Conservation (phyloP, 345 rosid genomes). For the Eutrema japonicum region DNA sequence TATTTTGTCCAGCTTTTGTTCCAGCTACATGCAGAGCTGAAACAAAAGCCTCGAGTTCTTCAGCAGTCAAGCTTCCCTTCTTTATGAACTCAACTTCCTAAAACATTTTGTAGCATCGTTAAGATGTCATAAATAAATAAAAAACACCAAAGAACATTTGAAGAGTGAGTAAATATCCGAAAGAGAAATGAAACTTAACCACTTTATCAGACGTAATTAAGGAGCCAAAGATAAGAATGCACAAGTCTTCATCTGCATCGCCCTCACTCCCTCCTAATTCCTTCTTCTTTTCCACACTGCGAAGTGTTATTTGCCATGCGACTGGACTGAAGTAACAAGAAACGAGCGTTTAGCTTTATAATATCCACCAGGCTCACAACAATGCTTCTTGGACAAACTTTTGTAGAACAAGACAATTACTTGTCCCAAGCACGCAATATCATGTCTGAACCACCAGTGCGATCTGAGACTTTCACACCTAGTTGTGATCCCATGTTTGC, state of each 20-base stretch:
- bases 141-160: not conserved
- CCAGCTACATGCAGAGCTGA: conserved; percentile 74
- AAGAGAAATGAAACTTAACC: conserved; percentile 48
- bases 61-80: conserved; percentile 68
- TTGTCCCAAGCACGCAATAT: conserved; percentile 90
- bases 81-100: conserved; percentile 96
- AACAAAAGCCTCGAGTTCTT: conserved; percentile 88
- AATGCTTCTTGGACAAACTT: not conserved
- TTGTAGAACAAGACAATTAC: conserved; percentile 41
- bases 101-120: conserved; percentile 8
- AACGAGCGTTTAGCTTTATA: conserved; percentile 9
- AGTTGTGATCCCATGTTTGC: conserved; percentile 77
- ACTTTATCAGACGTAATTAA: conserved; percentile 76
- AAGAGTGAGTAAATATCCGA: not conserved
- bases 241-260: conserved; percentile 58
- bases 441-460: conserved; percentile 80
- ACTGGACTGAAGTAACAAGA: conserved; percentile 67
- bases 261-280: conserved; percentile 44
- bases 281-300: conserved; percentile 53
- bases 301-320: conserved; percentile 88
- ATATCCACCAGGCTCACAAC: not conserved
- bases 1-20: conserved; percentile 51
- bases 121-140: not conserved
- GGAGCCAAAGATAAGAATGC: conserved; percentile 78
- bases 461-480: conserved; percentile 74